Conservation (phyloP, 2,329 filamentous ascomycete species). For the Ophiocordyceps robertsii region DNA sequence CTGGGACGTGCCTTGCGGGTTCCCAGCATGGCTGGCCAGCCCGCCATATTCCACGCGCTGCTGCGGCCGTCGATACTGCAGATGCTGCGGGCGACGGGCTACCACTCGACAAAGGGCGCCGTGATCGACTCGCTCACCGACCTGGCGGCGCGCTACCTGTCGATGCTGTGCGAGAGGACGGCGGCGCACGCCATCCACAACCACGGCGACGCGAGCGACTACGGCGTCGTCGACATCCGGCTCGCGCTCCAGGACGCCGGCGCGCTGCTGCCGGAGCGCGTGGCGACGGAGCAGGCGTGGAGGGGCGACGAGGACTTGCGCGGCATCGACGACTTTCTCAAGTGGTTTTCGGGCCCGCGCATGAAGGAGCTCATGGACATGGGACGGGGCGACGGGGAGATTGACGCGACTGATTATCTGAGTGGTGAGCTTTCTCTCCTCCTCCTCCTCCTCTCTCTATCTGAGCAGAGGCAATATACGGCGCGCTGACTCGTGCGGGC, state of each 20-base stretch:
- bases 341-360: conserved; percentile 61
- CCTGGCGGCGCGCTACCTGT: conserved; percentile 69
- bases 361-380: conserved; percentile 74
- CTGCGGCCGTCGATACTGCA: conserved; percentile 80
- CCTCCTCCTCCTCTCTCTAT: neutral
- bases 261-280: conserved; percentile 54
- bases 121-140: conserved; percentile 84
- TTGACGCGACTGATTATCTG: conserved; percentile 56
- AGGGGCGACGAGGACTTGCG: conserved; percentile 60
- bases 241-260: conserved; percentile 76
- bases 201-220: conserved; percentile 38
- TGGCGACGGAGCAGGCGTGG: conserved; percentile 56
- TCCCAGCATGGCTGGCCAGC: conserved; percentile 27
- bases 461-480: neutral
- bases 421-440: conserved; percentile 33
- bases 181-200: conserved; percentile 58
- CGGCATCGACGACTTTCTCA: conserved; percentile 64
- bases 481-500: neutral
- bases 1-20: neutral
- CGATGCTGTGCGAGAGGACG: conserved; percentile 59
- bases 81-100: conserved; percentile 82
- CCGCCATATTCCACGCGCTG: conserved; percentile 54
- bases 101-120: conserved; percentile 66
- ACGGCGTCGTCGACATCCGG: conserved; percentile 58
- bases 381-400: conserved; percentile 56